phyloP scores from a whole-genome alignment of 352 stramenopile genomes.

The Pythium aphanidermatum region DNA sequence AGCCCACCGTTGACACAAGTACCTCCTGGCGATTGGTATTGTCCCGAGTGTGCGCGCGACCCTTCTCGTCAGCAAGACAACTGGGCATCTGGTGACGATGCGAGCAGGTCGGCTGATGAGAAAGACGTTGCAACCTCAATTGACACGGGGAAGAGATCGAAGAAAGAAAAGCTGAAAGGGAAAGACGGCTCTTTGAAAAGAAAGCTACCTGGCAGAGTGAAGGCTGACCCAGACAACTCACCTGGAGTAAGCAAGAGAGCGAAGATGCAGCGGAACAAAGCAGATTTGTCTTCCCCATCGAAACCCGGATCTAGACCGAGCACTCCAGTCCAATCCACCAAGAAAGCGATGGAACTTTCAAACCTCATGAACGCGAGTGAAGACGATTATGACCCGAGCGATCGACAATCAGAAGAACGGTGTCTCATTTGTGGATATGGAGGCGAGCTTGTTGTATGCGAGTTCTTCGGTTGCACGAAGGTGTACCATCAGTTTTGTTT shows the following conservation, averaged over 20 bases:
- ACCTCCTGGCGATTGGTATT: slow-evolving; percentile 74
- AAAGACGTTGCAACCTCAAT: slow-evolving; percentile 1
- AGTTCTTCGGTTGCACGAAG: slow-evolving; percentile 76
- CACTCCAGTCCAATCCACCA: slow-evolving; percentile 15
- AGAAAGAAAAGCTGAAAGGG: slow-evolving; percentile 58
- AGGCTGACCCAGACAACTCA: slow-evolving; percentile 8
- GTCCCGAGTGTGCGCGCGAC: slow-evolving; percentile 53
- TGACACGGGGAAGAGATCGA: slow-evolving; percentile 27
- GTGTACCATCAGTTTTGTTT: slow-evolving; percentile 87
- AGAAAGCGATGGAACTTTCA: slow-evolving; percentile 19
- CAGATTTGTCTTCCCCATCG: slow-evolving; percentile 25
- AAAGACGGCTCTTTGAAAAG: slow-evolving; percentile 52
- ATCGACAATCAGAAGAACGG: slow-evolving; percentile 56
- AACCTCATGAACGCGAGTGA: slow-evolving; percentile 20
- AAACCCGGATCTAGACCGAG: slow-evolving; percentile 19
- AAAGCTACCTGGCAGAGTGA: slow-evolving; percentile 33
- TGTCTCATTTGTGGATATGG: slow-evolving; percentile 77
- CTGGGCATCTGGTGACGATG: slow-evolving; percentile 18
- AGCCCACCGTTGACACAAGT: slow-evolving; percentile 53
- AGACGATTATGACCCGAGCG: slow-evolving; percentile 13
- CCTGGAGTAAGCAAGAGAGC: slow-evolving; percentile 36
- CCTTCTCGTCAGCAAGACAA: slow-evolving; percentile 23
- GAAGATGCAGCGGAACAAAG: slow-evolving; percentile 20
- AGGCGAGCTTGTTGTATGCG: slow-evolving; percentile 78
- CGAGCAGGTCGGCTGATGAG: slow-evolving; percentile 5